Percentiles rank a stretch among this genome's conserved stretches.
phyloP scores from a whole-genome alignment of 2,329 filamentous ascomycete genomes.

The Aspergillus transmontanensis region DNA sequence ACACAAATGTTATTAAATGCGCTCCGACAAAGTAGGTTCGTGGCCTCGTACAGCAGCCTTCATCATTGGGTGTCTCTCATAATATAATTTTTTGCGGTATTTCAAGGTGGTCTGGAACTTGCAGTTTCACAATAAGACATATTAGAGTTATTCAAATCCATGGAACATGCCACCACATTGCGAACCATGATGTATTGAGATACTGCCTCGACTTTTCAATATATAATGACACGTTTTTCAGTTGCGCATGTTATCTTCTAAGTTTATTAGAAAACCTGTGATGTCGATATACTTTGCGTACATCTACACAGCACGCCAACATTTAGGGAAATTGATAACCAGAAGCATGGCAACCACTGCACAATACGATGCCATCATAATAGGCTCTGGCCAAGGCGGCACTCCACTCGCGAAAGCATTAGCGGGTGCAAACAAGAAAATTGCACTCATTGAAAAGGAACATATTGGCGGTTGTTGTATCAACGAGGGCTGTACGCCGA shows the following conservation, averaged over 20 bases:
- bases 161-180: neutral
- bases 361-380: constrained; percentile 12
- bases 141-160: neutral
- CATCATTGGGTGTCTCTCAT: neutral
- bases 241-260: too few species aligned
- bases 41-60: neutral
- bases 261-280: neutral
- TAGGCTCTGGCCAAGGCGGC: constrained; percentile 14
- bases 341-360: constrained; percentile 4
- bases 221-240: too few species aligned
- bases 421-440: constrained; percentile 6
- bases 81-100: neutral
- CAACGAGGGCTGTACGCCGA: constrained; percentile 60
- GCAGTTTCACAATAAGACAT: neutral
- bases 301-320: neutral
- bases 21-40: neutral
- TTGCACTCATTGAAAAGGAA: constrained; percentile 13
- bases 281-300: neutral
- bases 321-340: neutral
- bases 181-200: neutral
- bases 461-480: constrained; percentile 58
- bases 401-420: constrained; percentile 8
- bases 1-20: too few species aligned
- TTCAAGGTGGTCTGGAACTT: neutral
- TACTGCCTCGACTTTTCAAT: neutral